Evolutionary conservation across 2,329 filamentous ascomycete genomes (phyloP).

Genomic region (Fusarium transvaalense): DNA sequence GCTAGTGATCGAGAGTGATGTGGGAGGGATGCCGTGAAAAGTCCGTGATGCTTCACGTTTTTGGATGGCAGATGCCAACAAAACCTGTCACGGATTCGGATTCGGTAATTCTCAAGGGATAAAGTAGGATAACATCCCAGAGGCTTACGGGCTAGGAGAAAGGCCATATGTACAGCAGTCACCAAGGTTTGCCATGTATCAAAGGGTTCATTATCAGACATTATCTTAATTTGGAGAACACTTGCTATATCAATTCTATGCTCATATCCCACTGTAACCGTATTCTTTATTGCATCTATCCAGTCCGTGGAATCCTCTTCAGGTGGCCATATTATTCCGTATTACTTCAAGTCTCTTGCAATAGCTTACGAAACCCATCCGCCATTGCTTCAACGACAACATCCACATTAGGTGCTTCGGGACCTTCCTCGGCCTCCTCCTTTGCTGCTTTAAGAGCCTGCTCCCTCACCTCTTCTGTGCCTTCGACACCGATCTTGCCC

Average conservation of each 20-base stretch:
- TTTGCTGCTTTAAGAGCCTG: conserved; percentile 35
- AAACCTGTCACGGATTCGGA: neutral
- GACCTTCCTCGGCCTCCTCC: conserved; percentile 52
- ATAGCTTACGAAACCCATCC: conserved; percentile 54
- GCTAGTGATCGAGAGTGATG: neutral
- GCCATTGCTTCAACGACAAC: conserved; percentile 58
- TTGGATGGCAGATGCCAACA: conserved; percentile 10
- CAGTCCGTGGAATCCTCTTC: neutral
- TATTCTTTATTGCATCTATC: conserved; percentile 5
- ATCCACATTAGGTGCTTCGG: conserved; percentile 57
- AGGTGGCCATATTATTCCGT: neutral
- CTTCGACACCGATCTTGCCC: conserved; percentile 59
- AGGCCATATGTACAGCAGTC: neutral
- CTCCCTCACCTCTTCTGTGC: conserved; percentile 44
- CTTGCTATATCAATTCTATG: conserved; percentile 26
- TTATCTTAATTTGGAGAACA: conserved; percentile 13
- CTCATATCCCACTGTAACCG: neutral
- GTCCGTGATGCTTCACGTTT: conserved; percentile 1
- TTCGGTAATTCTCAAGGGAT: neutral
- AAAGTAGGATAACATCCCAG: neutral
- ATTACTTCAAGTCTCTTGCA: conserved; percentile 40
- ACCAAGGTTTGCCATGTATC: neutral
- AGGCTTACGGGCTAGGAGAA: neutral
- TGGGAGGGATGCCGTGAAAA: neutral
- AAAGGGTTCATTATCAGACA: neutral